Conservation (phyloP, 768 basidiomycete genomes). For the Tremella yokohamensis region DNA sequence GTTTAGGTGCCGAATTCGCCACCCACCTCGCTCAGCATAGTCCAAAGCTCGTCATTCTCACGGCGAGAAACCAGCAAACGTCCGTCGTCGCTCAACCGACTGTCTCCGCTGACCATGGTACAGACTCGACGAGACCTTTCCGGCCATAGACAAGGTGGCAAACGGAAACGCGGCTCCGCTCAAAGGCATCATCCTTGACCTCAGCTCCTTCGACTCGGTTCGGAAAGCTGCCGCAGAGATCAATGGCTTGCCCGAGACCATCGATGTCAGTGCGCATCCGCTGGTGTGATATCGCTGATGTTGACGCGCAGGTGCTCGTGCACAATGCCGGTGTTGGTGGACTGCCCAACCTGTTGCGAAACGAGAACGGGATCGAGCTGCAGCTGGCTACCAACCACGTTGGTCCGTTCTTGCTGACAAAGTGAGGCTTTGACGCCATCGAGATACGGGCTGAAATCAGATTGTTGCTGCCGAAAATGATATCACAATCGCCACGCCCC, state of each 20-base stretch:
- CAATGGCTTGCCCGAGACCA: slow-evolving; percentile 1
- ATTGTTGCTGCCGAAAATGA: slow-evolving; percentile 9
- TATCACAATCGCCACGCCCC: neutral
- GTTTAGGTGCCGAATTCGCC: slow-evolving; percentile 19
- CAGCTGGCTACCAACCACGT: slow-evolving; percentile 13
- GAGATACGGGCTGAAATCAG: no score
- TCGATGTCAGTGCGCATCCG: slow-evolving; percentile 17
- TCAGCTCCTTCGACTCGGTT: slow-evolving; percentile 12
- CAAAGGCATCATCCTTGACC: slow-evolving; percentile 6
- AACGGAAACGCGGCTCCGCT: slow-evolving; percentile 7
- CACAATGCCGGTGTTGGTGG: slow-evolving; percentile 15
- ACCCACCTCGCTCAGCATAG: slow-evolving; percentile 10
- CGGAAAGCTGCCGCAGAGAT: slow-evolving; percentile 15
- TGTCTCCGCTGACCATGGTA: neutral
- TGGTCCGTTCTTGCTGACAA: slow-evolving; percentile 19
- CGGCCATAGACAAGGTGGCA: slow-evolving; percentile 2
- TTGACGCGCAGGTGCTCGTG: no score
- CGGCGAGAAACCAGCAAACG: slow-evolving; percentile 13
- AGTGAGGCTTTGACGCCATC: slow-evolving; percentile 4
- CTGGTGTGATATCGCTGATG: no score
- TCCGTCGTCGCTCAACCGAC: neutral
- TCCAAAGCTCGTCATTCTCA: slow-evolving; percentile 14
- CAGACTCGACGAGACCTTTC: slow-evolving; percentile 16
- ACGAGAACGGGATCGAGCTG: slow-evolving; percentile 4
- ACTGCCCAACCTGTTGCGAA: slow-evolving; percentile 1